Percentiles rank a stretch among this genome's conserved stretches.
Evolutionary conservation across 1,139 yeast species (phyloP).

Genomic region (Pichia sp.): DNA sequence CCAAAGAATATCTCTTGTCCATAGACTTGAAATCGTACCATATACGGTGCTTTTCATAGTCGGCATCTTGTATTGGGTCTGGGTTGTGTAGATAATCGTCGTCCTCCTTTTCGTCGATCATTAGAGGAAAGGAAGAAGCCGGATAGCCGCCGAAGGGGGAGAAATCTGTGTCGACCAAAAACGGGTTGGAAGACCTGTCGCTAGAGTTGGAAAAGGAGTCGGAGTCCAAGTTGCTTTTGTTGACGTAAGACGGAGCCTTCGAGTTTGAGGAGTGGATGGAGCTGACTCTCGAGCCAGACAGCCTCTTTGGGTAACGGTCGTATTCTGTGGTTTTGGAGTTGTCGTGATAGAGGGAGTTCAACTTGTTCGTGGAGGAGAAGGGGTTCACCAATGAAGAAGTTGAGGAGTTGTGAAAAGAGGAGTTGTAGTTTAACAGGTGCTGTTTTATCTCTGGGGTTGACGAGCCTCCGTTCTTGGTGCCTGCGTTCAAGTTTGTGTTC

Average conservation of each 20-base stretch:
- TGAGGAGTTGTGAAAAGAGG: slow-evolving; percentile 27
- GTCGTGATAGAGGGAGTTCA: slow-evolving; percentile 13
- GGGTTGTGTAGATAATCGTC: slow-evolving; percentile 93
- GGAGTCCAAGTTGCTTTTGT: slow-evolving; percentile 17
- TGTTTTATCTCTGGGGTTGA: slow-evolving; percentile 23
- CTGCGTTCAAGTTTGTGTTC: neutral
- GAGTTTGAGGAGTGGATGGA: slow-evolving; percentile 33
- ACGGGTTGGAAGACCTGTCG: slow-evolving; percentile 28
- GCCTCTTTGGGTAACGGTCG: slow-evolving; percentile 34
- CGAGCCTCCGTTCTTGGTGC: slow-evolving; percentile 6
- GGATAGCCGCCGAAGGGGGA: slow-evolving; percentile 96
- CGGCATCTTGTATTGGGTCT: slow-evolving; percentile 83
- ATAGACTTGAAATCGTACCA: slow-evolving; percentile 53
- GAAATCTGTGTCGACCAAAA: slow-evolving; percentile 42
- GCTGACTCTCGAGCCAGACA: slow-evolving; percentile 34
- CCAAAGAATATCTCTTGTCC: slow-evolving; percentile 58
- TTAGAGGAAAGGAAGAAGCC: slow-evolving; percentile 78
- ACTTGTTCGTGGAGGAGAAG: slow-evolving; percentile 27
- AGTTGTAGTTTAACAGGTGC: slow-evolving; percentile 22
- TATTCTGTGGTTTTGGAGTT: slow-evolving; percentile 23
- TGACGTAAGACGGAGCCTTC: slow-evolving; percentile 17
- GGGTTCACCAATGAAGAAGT: slow-evolving; percentile 27
- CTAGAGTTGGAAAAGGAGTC: slow-evolving; percentile 18
- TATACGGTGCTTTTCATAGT: slow-evolving; percentile 63
- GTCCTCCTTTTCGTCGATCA: slow-evolving; percentile 83